Evolutionary conservation across 2,329 filamentous ascomycete species (phyloP).

Genomic region (Tricladium varicosporioides): DNA sequence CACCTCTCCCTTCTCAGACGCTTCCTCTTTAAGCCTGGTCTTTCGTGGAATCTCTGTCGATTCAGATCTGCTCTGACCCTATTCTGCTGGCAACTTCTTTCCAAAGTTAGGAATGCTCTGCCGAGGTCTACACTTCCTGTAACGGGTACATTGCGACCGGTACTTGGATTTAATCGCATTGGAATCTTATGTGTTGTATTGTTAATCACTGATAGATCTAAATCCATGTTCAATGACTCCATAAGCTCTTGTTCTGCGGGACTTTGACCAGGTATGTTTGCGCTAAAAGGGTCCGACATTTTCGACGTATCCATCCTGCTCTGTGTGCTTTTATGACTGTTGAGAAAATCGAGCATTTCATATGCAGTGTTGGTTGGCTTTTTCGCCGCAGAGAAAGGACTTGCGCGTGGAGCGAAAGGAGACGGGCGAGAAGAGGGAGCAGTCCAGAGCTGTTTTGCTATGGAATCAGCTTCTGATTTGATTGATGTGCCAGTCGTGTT

Average conservation of each 20-base stretch:
- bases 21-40: slow-evolving; percentile 75
- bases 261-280: too few species aligned
- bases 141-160: slow-evolving; percentile 26
- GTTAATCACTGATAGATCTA: too few species aligned
- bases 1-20: slow-evolving; percentile 67
- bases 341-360: background rate
- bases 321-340: too few species aligned
- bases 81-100: slow-evolving; percentile 50
- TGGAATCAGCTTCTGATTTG: background rate
- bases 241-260: too few species aligned
- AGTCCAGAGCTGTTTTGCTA: background rate
- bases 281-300: too few species aligned
- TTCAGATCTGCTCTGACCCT: slow-evolving; percentile 53
- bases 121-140: slow-evolving; percentile 25
- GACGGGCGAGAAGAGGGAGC: background rate
- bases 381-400: too few species aligned
- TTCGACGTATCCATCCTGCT: too few species aligned
- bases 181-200: slow-evolving; percentile 1
- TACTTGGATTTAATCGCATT: slow-evolving; percentile 26
- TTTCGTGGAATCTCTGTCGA: slow-evolving; percentile 70
- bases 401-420: too few species aligned
- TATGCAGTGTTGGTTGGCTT: too few species aligned
- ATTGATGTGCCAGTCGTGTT: background rate
- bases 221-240: too few species aligned
- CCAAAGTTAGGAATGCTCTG: slow-evolving; percentile 35